Evolutionary conservation across 177 flowering plant species (phyloP).

Genomic region (Vitis hybrid): DNA sequence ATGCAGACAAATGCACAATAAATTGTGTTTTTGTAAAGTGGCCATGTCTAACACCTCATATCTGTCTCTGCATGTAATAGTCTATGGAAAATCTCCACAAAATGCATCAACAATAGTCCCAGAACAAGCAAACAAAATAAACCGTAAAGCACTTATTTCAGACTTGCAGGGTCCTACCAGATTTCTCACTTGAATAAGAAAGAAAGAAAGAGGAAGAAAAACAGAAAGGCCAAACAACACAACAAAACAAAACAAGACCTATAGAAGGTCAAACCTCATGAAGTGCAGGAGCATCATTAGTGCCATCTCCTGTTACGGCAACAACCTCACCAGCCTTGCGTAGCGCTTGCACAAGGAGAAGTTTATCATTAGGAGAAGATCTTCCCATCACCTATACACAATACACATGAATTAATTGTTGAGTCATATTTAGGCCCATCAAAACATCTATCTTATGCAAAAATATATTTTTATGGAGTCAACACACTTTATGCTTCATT

Average conservation of each 20-base stretch:
- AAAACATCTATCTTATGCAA: neutral
- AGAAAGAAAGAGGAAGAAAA: neutral
- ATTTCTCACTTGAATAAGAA: neutral
- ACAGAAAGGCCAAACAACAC: slow-evolving; percentile 1
- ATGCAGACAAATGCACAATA: too few relatives aligned
- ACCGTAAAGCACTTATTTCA: too few relatives aligned
- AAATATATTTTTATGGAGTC: neutral
- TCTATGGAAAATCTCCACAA: too few relatives aligned
- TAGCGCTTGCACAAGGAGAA: slow-evolving; percentile 81
- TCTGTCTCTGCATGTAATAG: too few relatives aligned
- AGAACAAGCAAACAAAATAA: too few relatives aligned
- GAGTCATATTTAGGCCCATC: neutral
- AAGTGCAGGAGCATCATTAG: slow-evolving; percentile 92
- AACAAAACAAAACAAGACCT: neutral
- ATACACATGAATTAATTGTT: neutral
- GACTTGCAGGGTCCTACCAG: too few relatives aligned
- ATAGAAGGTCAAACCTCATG: slow-evolving; percentile 48
- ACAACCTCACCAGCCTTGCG: slow-evolving; percentile 72
- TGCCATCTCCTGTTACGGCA: slow-evolving; percentile 94
- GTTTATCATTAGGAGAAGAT: slow-evolving; percentile 83
- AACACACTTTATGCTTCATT: neutral
- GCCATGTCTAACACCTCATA: too few relatives aligned
- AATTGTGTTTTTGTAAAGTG: too few relatives aligned
- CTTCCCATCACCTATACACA: slow-evolving; percentile 79
- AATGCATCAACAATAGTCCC: too few relatives aligned